A percentile compares a stretch with the other conserved stretches of the same genome.
Conservation (phyloP, 2,329 filamentous ascomycete genomes). For the Colletotrichum agaves region DNA sequence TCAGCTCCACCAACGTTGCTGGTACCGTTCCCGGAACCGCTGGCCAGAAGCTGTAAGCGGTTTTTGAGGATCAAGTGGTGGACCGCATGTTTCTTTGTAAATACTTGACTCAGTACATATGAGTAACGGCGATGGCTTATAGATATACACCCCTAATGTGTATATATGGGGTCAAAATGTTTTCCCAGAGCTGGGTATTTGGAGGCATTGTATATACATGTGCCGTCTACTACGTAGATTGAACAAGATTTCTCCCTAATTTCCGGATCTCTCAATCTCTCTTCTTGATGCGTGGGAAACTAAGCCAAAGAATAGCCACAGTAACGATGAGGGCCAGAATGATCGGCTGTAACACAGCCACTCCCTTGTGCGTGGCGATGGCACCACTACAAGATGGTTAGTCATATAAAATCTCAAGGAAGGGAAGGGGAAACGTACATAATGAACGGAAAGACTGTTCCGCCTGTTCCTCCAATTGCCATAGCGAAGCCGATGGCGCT, state of each 20-base stretch:
- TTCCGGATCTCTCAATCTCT: slow-evolving; percentile 36
- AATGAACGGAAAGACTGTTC: slow-evolving; percentile 69
- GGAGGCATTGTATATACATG: slow-evolving; percentile 18
- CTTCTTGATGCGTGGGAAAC: slow-evolving; percentile 50
- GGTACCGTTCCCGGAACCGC: slow-evolving; percentile 49
- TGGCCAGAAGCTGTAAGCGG: slow-evolving; percentile 45
- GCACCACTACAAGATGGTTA: slow-evolving; percentile 53
- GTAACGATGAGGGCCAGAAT: slow-evolving; percentile 56
- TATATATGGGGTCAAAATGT: slow-evolving; percentile 9
- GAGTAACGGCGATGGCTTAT: not conserved
- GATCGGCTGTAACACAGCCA: slow-evolving; percentile 62
- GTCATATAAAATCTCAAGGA: no score
- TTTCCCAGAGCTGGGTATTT: slow-evolving; percentile 25
- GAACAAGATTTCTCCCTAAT: not conserved
- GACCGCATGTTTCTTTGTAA: slow-evolving; percentile 21
- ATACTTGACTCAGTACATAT: slow-evolving; percentile 31
- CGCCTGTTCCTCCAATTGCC: slow-evolving; percentile 77
- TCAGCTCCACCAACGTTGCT: slow-evolving; percentile 57
- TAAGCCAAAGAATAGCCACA: slow-evolving; percentile 48
- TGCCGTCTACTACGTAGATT: slow-evolving; percentile 17
- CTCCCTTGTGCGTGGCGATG: slow-evolving; percentile 63
- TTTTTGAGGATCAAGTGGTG: not conserved
- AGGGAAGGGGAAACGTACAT: slow-evolving; percentile 46
- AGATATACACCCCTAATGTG: slow-evolving; percentile 1
- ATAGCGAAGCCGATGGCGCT: slow-evolving; percentile 79